Percentiles rank a stretch among this genome's conserved stretches.
Conservation (phyloP, 768 basidiomycete species). For the Lactarius hatsudake region DNA sequence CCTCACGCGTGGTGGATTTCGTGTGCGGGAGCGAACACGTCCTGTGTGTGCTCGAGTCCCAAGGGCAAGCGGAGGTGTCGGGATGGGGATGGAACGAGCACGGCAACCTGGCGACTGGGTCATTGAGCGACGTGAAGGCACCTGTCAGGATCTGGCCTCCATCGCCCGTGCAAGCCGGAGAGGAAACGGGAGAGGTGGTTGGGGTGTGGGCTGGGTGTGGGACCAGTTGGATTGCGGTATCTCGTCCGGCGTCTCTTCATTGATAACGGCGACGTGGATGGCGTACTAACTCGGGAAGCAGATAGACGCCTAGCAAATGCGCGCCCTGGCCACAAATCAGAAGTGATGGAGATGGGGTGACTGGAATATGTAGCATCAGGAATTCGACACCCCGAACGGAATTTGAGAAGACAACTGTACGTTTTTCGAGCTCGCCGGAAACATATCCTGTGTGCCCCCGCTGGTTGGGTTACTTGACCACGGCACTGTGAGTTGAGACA, state of each 20-base stretch:
- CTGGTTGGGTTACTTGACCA: too few relatives aligned
- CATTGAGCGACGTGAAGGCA: constrained; percentile 48
- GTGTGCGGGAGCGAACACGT: constrained; percentile 85
- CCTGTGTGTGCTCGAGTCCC: constrained; percentile 36
- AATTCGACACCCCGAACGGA: neutral
- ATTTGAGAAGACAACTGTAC: neutral
- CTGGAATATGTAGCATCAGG: neutral
- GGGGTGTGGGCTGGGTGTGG: constrained; percentile 51
- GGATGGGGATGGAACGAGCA: constrained; percentile 99
- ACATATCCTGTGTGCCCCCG: too few relatives aligned
- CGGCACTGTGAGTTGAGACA: too few relatives aligned
- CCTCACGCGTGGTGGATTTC: constrained; percentile 26
- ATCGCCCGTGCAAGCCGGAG: constrained; percentile 7
- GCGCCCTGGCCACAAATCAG: neutral
- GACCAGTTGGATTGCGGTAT: constrained; percentile 45
- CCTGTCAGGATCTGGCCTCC: constrained; percentile 58
- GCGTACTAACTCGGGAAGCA: neutral
- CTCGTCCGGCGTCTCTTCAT: neutral
- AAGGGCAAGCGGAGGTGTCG: constrained; percentile 44
- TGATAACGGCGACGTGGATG: neutral
- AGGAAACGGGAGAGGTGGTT: neutral
- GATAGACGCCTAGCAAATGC: neutral
- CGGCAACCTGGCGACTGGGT: constrained; percentile 80
- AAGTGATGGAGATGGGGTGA: too few relatives aligned
- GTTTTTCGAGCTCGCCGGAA: too few relatives aligned